A percentile compares a stretch with the other conserved stretches of the same genome.
Conservation (phyloP, 768 basidiomycete genomes). For the Pleurotus pulmonarius region DNA sequence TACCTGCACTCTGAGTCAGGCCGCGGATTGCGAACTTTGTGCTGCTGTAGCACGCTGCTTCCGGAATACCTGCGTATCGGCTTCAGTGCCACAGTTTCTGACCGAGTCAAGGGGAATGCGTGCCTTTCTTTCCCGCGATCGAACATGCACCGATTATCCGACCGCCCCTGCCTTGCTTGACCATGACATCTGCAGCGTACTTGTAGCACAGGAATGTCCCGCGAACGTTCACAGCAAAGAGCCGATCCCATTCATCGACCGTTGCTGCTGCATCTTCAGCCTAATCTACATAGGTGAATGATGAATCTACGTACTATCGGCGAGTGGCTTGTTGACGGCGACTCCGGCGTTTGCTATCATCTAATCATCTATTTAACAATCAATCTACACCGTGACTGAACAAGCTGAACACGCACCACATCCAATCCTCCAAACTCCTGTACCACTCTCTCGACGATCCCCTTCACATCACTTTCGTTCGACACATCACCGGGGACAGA, state of each 20-base stretch:
- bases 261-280: constrained; percentile 17
- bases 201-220: constrained; percentile 39
- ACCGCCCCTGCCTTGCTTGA: constrained; percentile 35
- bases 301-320: neutral
- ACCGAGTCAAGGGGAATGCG: neutral
- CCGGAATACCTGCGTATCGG: neutral
- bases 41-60: neutral
- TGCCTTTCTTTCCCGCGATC: constrained; percentile 31
- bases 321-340: neutral
- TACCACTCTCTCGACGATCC: constrained; percentile 3
- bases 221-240: constrained; percentile 32
- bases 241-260: constrained; percentile 26
- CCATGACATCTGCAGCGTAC: constrained; percentile 38
- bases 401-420: neutral
- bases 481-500: constrained; percentile 9
- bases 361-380: constrained; percentile 7
- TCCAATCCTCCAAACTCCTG: constrained; percentile 7
- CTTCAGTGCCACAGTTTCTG: too few species aligned
- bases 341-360: constrained; percentile 29
- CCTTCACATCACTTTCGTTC: constrained; percentile 7
- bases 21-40: neutral
- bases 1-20: constrained; percentile 21
- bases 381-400: neutral
- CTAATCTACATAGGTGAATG: neutral
- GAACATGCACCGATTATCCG: constrained; percentile 42